phyloP scores from a whole-genome alignment of 768 basidiomycete genomes.

The Suillus occidentalis region DNA sequence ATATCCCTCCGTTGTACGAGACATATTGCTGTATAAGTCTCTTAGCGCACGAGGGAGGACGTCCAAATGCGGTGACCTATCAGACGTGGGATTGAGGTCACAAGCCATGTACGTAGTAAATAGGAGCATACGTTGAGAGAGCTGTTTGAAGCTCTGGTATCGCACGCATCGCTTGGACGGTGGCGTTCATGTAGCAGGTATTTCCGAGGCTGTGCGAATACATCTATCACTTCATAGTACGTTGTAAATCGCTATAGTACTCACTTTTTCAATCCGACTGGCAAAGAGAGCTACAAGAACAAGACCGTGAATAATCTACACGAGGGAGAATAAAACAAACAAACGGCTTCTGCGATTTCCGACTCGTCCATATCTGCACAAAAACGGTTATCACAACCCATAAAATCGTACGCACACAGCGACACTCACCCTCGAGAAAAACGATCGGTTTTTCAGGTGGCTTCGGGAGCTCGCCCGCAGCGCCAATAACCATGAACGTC shows the following conservation, averaged over 20 bases:
- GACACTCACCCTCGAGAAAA: conserved; percentile 76
- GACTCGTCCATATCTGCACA: conserved; percentile 79
- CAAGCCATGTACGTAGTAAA: neutral
- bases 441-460: conserved; percentile 76
- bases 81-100: neutral
- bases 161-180: conserved; percentile 88
- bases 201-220: conserved; percentile 67
- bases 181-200: conserved; percentile 98
- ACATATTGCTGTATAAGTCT: conserved; percentile 73
- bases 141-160: conserved; percentile 87
- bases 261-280: conserved; percentile 80
- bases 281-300: conserved; percentile 60
- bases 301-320: neutral
- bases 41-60: conserved; percentile 55
- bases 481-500: conserved; percentile 90
- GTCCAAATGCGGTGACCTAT: conserved; percentile 38
- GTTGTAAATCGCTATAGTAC: conserved; percentile 13
- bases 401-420: neutral
- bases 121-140: conserved; percentile 51
- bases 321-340: conserved; percentile 18
- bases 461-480: conserved; percentile 89
- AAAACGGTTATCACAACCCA: neutral
- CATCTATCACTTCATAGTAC: neutral
- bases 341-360: conserved; percentile 77
- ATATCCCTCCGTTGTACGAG: conserved; percentile 71